A percentile compares a stretch with the other conserved stretches of the same genome.
Conservation (phyloP, 2,329 filamentous ascomycete genomes). For the Aspergillus arachidicola region DNA sequence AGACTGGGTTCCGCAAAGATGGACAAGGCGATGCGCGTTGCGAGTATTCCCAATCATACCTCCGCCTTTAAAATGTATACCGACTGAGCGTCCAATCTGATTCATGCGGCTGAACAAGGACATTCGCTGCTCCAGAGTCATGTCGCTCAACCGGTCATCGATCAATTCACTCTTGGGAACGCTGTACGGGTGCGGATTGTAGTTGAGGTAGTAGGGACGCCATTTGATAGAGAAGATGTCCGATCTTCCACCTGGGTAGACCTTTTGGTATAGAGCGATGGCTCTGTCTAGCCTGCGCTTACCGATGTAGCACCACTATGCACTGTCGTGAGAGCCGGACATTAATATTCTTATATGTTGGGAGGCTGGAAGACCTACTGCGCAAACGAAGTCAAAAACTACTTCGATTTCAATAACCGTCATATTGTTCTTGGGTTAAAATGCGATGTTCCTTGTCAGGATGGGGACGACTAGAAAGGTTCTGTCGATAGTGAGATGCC, state of each 20-base stretch:
- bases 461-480: background rate
- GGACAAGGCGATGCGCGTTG: constrained; percentile 39
- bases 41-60: constrained; percentile 39
- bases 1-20: constrained; percentile 17
- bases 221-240: constrained; percentile 42
- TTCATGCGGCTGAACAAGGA: constrained; percentile 26
- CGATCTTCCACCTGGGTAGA: constrained; percentile 40
- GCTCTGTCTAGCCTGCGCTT: constrained; percentile 42
- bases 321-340: background rate
- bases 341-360: too few relatives aligned
- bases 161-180: constrained; percentile 13
- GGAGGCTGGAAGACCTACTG: constrained; percentile 22
- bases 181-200: constrained; percentile 11
- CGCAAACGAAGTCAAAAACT: constrained; percentile 36
- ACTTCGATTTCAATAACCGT: constrained; percentile 25
- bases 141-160: constrained; percentile 24
- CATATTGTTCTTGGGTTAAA: constrained; percentile 5
- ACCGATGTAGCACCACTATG: constrained; percentile 46
- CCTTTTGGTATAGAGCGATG: constrained; percentile 43
- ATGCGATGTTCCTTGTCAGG: background rate
- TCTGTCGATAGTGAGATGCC: background rate
- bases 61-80: constrained; percentile 38
- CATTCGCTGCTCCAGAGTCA: constrained; percentile 29
- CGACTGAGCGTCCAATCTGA: constrained; percentile 31
- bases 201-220: constrained; percentile 43